These are phyloP conservation scores for Phytophthora lateralis DNA, from an alignment of 352 stramenopile species.

Conservation along the genomic window DNA sequence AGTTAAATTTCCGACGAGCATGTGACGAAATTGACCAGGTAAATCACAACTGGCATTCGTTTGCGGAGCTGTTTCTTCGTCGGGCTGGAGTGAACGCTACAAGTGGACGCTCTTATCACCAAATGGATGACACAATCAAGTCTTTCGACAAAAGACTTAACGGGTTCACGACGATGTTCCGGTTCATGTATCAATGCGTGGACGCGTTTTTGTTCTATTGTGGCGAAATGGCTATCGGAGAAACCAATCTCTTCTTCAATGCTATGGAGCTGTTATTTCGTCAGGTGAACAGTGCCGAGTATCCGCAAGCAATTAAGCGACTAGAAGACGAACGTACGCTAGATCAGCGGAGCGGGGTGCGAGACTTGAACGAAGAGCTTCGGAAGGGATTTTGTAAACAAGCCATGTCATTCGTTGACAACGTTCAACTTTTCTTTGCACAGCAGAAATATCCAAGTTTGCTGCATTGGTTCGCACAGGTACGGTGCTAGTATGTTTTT, in stretches of 20 bases:
- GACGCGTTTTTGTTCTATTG: constrained; percentile 80
- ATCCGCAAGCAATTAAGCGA: constrained; percentile 54
- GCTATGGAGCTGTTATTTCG: constrained; percentile 80
- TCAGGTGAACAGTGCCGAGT: constrained; percentile 71
- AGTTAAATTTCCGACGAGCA: constrained; percentile 67
- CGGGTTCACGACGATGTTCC: constrained; percentile 59
- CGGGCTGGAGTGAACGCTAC: constrained; percentile 28
- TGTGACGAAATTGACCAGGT: constrained; percentile 57
- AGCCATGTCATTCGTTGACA: constrained; percentile 70
- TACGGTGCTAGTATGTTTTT: constrained; percentile 26
- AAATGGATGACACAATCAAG: constrained; percentile 56
- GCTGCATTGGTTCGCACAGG: constrained; percentile 83
- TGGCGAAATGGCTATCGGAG: constrained; percentile 76
- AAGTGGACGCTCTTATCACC: constrained; percentile 39
- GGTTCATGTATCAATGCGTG: constrained; percentile 86
- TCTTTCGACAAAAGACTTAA: constrained; percentile 32
- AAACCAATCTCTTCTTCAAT: constrained; percentile 75
- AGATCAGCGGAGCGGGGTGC: constrained; percentile 7
- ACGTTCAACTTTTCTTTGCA: constrained; percentile 80
- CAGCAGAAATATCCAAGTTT: constrained; percentile 84
- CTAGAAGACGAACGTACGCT: constrained; percentile 15
- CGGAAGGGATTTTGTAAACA: constrained; percentile 43
- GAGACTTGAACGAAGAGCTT: constrained; percentile 34
- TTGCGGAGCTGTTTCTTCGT: constrained; percentile 58
- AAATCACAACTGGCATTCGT: constrained; percentile 58